A percentile compares a stretch with the other conserved stretches of the same genome.
These are phyloP conservation scores for Drechslerella coelobrocha DNA, from an alignment of 2,329 filamentous ascomycete species.

Conservation along the genomic window DNA sequence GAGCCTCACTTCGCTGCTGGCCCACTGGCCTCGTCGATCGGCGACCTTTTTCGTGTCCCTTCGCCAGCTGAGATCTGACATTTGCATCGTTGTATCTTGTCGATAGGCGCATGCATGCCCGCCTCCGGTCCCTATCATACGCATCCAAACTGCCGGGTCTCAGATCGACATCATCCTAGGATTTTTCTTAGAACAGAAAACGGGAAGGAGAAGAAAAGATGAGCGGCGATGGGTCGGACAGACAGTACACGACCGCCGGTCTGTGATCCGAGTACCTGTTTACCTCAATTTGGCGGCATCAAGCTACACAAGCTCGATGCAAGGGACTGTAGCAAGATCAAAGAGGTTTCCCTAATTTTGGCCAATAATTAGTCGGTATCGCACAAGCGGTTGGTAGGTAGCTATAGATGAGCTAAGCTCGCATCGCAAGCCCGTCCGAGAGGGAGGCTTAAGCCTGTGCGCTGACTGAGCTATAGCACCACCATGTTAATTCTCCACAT, in stretches of 20 bases:
- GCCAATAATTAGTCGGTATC: background rate
- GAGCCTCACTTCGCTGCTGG: slow-evolving; percentile 20
- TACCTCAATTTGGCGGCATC: background rate
- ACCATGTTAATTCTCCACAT: slow-evolving; percentile 15
- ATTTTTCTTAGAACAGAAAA: background rate
- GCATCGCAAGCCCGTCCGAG: background rate
- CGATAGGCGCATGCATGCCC: background rate
- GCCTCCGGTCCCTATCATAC: slow-evolving; percentile 17
- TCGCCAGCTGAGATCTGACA: slow-evolving; percentile 46
- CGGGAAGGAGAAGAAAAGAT: background rate
- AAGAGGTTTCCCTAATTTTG: background rate
- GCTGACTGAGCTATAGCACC: slow-evolving; percentile 1
- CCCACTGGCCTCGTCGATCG: slow-evolving; percentile 19
- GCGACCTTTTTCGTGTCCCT: slow-evolving; percentile 25
- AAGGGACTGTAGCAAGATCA: too few relatives aligned
- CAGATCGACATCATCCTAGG: background rate
- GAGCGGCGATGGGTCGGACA: background rate
- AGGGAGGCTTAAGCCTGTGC: background rate
- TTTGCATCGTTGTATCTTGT: slow-evolving; percentile 1
- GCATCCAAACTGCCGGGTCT: background rate
- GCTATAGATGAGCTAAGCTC: background rate
- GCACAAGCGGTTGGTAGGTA: background rate
- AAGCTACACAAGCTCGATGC: background rate
- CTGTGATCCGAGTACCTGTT: background rate
- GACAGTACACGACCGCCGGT: background rate